Evolutionary conservation across 1,284 basidiomycete genomes (phyloP), one percentile per base, ranked within the genome.

Genomic region (Microbotryum lychnidis-dioicae): DNA sequence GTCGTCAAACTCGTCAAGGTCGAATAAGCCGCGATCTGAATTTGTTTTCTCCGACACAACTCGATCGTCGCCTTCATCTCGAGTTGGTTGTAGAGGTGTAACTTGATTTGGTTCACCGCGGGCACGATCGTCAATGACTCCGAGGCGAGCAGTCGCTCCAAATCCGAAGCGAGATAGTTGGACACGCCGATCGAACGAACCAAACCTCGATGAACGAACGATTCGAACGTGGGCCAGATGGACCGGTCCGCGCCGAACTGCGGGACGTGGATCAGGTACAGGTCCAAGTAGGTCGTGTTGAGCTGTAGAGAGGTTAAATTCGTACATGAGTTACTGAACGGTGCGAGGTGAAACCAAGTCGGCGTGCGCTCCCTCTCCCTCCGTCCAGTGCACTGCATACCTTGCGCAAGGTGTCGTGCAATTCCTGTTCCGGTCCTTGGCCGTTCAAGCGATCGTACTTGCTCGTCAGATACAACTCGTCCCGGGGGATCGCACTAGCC

Each of bases 401-500:
- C 57, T 60, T 60, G 47, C 8, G 20, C 8, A 60, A 46, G 2
- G 47, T 45, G 18, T 50, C 44, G 29, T 55, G 47, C 5, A 60
- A 46, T 37, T 54, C 49, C 4, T 18, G 9, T 27, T 54, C 46
- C 18, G 54, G 52, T n/a, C 54, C 53, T 33, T 60, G n/a, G 18
- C 37, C 45, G 18, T 47, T 7, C 31, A 57, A 2, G 10, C 53
- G 49, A 44, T 64, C 62, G 25, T 55, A 66, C 66, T 80, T 82
- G 27, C 79, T 80, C 2, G 82, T 80, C n/a, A 84, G 69, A 52
- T 64, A 67, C 3, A 67, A 52, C 14, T 56, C 25, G 25, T 64
- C 60, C 7, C 65, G 27, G 16, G 50, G 21, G n/a, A 64, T 25
- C 2, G 62, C 65, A 23, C 21, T 20, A 2, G 27, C n/a, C 18